phyloP scores from a whole-genome alignment of 352 stramenopile species.

The Thraustochytrium sp. region DNA sequence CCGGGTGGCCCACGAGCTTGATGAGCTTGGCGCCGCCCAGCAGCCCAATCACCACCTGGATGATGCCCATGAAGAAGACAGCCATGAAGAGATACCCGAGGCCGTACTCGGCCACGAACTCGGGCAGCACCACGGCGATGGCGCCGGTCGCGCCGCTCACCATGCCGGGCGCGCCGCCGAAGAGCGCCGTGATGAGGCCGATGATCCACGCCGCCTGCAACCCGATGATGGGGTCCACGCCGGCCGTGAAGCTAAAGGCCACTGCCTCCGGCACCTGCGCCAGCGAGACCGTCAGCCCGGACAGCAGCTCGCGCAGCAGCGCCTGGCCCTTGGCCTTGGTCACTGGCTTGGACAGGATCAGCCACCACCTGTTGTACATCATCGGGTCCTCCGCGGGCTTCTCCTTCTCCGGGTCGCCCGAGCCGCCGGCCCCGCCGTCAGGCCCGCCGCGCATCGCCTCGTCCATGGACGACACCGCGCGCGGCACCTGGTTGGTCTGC shows the following conservation, averaged over 20 bases:
- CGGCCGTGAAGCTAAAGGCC: slow-evolving; percentile 81
- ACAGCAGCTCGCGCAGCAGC: slow-evolving; percentile 59
- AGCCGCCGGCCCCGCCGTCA: not conserved
- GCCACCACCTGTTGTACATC: slow-evolving; percentile 26
- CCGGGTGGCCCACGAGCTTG: slow-evolving; percentile 80
- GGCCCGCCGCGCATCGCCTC: not conserved
- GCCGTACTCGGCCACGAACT: slow-evolving; percentile 65
- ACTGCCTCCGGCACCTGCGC: slow-evolving; percentile 87
- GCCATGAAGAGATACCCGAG: slow-evolving; percentile 75
- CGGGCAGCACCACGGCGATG: slow-evolving; percentile 79
- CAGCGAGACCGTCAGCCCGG: slow-evolving; percentile 77
- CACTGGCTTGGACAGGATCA: slow-evolving; percentile 29
- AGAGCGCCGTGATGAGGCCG: slow-evolving; percentile 71
- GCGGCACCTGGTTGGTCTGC: too few relatives aligned
- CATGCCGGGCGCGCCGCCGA: slow-evolving; percentile 77
- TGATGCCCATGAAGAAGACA: slow-evolving; percentile 69
- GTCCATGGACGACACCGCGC: not conserved
- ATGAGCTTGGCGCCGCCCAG: slow-evolving; percentile 79
- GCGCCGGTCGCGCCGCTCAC: slow-evolving; percentile 77
- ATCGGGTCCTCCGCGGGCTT: not conserved
- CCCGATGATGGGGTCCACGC: slow-evolving; percentile 69
- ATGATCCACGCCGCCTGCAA: slow-evolving; percentile 84
- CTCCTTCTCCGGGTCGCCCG: not conserved
- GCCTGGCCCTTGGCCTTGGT: slow-evolving; percentile 30
- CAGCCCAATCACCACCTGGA: slow-evolving; percentile 74